Conservation (phyloP, 2,329 filamentous ascomycete genomes). For the Acephala macrosclerotiorum region DNA sequence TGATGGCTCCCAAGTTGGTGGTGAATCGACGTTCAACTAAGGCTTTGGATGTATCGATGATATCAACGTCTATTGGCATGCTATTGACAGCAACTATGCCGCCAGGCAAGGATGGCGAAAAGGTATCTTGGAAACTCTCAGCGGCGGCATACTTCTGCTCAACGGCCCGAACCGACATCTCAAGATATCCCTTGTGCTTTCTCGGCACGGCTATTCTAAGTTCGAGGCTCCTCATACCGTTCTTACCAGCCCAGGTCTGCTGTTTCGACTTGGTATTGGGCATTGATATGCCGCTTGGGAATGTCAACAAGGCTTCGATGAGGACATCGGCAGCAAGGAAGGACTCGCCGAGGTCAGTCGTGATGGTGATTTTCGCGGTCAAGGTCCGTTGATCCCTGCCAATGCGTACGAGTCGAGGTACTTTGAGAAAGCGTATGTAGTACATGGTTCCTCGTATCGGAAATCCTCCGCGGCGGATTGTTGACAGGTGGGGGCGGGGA, state of each 20-base stretch:
- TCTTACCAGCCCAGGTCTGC: slow-evolving; percentile 37
- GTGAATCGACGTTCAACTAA: slow-evolving; percentile 33
- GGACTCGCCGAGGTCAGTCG: slow-evolving; percentile 67
- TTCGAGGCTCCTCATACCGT: slow-evolving; percentile 38
- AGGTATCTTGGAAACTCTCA: slow-evolving; percentile 24
- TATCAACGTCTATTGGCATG: slow-evolving; percentile 26
- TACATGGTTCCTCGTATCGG: slow-evolving; percentile 51
- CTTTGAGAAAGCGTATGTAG: slow-evolving; percentile 74
- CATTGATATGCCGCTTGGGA: slow-evolving; percentile 14
- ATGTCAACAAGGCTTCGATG: slow-evolving; percentile 31
- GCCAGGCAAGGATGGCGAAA: background rate
- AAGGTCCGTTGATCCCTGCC: slow-evolving; percentile 31
- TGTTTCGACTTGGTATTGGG: slow-evolving; percentile 21
- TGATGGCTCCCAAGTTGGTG: slow-evolving; percentile 27
- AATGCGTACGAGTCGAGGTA: slow-evolving; percentile 55
- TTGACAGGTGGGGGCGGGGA: background rate
- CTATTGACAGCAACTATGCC: slow-evolving; percentile 37
- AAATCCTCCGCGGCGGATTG: background rate
- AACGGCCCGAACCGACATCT: slow-evolving; percentile 33
- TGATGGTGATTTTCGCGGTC: slow-evolving; percentile 65
- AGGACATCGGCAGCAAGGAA: slow-evolving; percentile 42
- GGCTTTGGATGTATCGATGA: slow-evolving; percentile 6
- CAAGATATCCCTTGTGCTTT: slow-evolving; percentile 12
- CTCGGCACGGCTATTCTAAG: slow-evolving; percentile 33
- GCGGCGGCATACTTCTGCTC: slow-evolving; percentile 20